phyloP scores from a whole-genome alignment of 1,284 basidiomycete species.

The Sanghuangporus sanghuang region DNA sequence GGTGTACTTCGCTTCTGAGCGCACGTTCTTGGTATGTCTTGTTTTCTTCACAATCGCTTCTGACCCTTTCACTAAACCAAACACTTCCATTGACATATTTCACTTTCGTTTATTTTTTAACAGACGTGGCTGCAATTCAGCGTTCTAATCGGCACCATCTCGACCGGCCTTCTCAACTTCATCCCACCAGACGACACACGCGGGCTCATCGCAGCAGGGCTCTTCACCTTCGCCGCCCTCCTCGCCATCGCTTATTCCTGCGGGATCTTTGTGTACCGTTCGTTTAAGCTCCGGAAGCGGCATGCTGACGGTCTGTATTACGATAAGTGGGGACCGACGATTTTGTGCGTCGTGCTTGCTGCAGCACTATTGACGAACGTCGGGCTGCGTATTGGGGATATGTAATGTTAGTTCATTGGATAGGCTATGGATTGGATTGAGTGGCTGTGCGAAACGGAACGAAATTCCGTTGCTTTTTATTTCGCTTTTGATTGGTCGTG shows the following conservation, averaged over 20 bases:
- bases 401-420: not conserved
- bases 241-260: constrained; percentile 87
- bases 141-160: constrained; percentile 85
- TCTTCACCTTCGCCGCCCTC: constrained; percentile 91
- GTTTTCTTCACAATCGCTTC: constrained; percentile 13
- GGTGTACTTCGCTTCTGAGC: constrained; percentile 95
- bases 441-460: not conserved
- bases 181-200: constrained; percentile 66
- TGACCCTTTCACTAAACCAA: not conserved
- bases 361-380: constrained; percentile 75
- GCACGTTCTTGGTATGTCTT: constrained; percentile 74
- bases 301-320: constrained; percentile 83
- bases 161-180: constrained; percentile 90
- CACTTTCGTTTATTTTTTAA: not conserved
- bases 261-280: constrained; percentile 84
- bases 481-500: not conserved
- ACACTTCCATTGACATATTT: constrained; percentile 1
- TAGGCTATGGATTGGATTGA: not conserved
- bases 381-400: constrained; percentile 48
- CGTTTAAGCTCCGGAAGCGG: constrained; percentile 67
- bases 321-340: constrained; percentile 81
- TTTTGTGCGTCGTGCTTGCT: constrained; percentile 69
- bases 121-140: constrained; percentile 94
- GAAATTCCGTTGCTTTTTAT: not conserved
- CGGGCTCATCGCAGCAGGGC: constrained; percentile 78